Evolutionary conservation across 805 yeast genomes (phyloP).

Genomic region (Metschnikowia lochheadii): DNA sequence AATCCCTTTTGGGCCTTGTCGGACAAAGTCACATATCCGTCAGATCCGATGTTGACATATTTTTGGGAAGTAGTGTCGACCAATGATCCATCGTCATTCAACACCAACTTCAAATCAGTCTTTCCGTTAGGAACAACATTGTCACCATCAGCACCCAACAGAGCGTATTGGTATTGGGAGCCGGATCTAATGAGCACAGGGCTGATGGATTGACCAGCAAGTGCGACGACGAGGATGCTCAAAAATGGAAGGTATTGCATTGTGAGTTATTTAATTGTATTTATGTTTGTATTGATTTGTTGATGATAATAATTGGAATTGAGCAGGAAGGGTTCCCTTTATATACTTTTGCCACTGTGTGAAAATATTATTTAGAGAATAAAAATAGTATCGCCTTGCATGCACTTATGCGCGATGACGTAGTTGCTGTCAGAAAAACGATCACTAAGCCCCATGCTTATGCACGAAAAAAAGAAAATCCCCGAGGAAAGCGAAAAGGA

Average conservation of each 20-base stretch:
- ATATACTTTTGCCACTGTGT: neutral
- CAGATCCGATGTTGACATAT: neutral
- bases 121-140: neutral
- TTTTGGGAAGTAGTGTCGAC: slow-evolving; percentile 6
- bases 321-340: neutral
- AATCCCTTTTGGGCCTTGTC: slow-evolving; percentile 1
- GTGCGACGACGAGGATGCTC: neutral
- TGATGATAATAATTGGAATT: neutral
- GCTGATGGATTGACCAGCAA: neutral
- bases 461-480: neutral
- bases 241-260: neutral
- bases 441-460: neutral
- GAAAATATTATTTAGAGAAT: neutral
- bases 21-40: slow-evolving; percentile 6
- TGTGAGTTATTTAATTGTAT: neutral
- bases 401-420: neutral
- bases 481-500: neutral
- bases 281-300: neutral
- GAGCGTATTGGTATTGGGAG: neutral
- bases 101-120: neutral
- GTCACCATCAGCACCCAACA: neutral
- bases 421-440: neutral
- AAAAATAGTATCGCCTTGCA: neutral
- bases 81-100: neutral
- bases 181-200: neutral